Evolutionary conservation across 345 rosid species (phyloP).

Genomic region (Euphorbia pulcherrima): DNA sequence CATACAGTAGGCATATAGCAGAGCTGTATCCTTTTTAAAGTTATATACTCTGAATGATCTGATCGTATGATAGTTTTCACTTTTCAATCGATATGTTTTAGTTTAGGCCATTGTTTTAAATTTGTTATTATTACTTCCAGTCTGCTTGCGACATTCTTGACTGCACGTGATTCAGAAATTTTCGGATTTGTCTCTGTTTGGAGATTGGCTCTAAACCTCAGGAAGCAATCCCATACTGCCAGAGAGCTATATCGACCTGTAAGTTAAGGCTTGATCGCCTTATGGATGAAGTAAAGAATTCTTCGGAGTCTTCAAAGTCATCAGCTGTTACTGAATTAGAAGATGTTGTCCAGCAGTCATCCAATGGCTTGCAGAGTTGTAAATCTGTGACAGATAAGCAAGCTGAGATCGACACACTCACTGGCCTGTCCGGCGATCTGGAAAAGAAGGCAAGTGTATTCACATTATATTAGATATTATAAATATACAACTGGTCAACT

Average conservation of each 20-base stretch:
- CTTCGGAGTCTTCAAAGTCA: conserved; percentile 43
- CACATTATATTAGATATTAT: not conserved
- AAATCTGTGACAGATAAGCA: conserved; percentile 51
- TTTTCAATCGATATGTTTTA: no score
- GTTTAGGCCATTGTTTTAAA: not conserved
- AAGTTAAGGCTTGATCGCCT: conserved; percentile 60
- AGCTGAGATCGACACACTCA: conserved; percentile 63
- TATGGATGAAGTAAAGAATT: conserved; percentile 47
- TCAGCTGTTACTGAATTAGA: conserved; percentile 49
- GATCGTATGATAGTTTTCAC: no score
- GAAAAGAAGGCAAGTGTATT: conserved; percentile 68
- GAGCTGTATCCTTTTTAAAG: conserved; percentile 75
- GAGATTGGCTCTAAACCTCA: conserved; percentile 71
- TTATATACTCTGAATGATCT: conserved; percentile 6
- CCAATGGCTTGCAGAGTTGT: conserved; percentile 43
- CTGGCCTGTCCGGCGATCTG: conserved; percentile 67
- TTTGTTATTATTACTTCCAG: not conserved
- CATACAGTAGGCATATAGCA: conserved; percentile 75
- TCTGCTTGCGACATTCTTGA: conserved; percentile 34
- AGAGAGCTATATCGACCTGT: conserved; percentile 73
- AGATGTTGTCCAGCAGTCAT: conserved; percentile 52
- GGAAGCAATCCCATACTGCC: conserved; percentile 80
- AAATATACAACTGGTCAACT: conserved; percentile 3
- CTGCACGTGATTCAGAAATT: conserved; percentile 71
- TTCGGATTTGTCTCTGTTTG: conserved; percentile 75